Evolutionary conservation across 768 basidiomycete genomes (phyloP), one percentile per base, ranked within the genome.

Genomic region (Tulasnella sp.): DNA sequence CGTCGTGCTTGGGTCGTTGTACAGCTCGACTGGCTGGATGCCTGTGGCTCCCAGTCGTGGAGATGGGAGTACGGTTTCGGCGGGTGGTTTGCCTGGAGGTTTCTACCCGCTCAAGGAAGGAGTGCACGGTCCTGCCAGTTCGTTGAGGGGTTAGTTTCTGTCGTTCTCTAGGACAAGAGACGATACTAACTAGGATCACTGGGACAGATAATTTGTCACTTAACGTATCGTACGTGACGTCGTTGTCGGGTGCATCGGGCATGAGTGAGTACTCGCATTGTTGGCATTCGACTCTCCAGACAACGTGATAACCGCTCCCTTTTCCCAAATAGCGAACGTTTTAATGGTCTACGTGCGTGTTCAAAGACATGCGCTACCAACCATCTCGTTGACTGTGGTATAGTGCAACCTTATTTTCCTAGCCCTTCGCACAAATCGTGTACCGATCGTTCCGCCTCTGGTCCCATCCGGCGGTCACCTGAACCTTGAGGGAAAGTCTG

Each of bases 401-500:
- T 29, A 54, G 52, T 37, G 34, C 41, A 81, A 83, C 63, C 69
- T 82, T 43, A 71, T 83, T 35, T 83, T 82, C 61, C 73, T 84
- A 12, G 79, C 71, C 11, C 52, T 77, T 31, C 71, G 83, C 60
- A 80, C 81, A 5, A 45, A 63, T 5, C 75, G 81, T 27, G 73
- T 81, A 35, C 80, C 82, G 4, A 72, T 84, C 58, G 63, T 84
- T 4, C 72, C 77, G 1, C 73, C 74, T 65, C 82, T 84, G 62
- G 75, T 71, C 0, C 80, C 81, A 3, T 48, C 46, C 2, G 35
- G 23, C 0, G 75, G 77, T 7, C 57, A 57, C 43, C 23, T 60
- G n/a, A 42, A 43, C 6, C 27, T 29, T 27, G 23, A 39, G 11
- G 75, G 74, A 41, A n/a, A n/a, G n/a, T n/a, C n/a, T n/a, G 27